Conservation (phyloP, 192 early-diverging fungal species). For the Umbelopsis ramanniana region DNA sequence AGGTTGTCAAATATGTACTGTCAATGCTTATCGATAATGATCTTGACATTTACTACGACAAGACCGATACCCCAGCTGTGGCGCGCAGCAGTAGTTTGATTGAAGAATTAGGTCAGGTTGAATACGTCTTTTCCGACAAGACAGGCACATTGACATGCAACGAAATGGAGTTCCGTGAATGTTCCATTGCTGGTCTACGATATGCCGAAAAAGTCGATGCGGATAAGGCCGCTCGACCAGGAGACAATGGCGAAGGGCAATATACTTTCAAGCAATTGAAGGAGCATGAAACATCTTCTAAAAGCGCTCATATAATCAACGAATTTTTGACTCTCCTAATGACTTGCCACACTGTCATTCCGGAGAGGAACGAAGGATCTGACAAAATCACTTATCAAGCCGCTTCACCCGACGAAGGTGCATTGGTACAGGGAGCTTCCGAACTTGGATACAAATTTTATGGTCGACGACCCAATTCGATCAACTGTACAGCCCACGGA, state of each 20-base stretch:
- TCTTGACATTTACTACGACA: conserved; percentile 95
- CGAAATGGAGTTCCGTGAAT: conserved; percentile 88
- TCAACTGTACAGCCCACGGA: conserved; percentile 51
- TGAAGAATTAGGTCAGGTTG: conserved; percentile 96
- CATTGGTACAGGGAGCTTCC: conserved; percentile 82
- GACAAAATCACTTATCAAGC: conserved; percentile 90
- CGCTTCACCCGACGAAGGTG: conserved; percentile 96
- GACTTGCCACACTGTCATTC: conserved; percentile 98
- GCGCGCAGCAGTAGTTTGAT: conserved; percentile 92
- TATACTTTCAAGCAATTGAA: conserved; percentile 67
- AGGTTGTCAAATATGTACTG: conserved; percentile 94
- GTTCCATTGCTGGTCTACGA: conserved; percentile 88
- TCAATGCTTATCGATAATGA: conserved; percentile 89
- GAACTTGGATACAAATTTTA: conserved; percentile 69
- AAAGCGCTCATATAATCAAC: conserved; percentile 69
- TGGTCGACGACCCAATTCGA: conserved; percentile 63
- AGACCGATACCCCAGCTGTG: conserved; percentile 89
- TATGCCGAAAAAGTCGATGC: conserved; percentile 92
- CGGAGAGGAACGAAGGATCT: conserved; percentile 69
- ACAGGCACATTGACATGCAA: conserved; percentile 88
- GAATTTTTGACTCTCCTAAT: conserved; percentile 92
- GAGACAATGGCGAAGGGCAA: conserved; percentile 66
- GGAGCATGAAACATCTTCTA: conserved; percentile 61
- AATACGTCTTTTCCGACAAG: conserved; percentile 99
- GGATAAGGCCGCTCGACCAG: conserved; percentile 84